These are phyloP conservation scores for Penicillium canescens DNA, from an alignment of 495 filamentous ascomycete species.

Conservation along the genomic window DNA sequence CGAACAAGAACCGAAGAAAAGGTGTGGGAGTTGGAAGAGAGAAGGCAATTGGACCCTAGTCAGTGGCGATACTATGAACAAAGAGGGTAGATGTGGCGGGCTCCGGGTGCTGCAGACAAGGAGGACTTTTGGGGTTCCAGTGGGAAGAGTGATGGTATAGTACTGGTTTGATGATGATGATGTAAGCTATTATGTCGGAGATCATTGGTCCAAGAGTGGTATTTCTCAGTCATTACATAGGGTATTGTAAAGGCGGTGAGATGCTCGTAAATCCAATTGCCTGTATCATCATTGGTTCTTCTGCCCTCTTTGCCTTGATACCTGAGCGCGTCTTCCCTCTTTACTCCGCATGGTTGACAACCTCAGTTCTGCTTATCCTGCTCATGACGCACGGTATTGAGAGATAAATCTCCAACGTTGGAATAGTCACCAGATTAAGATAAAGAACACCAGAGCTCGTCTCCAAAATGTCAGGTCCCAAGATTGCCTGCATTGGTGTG, in stretches of 20 bases:
- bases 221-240: not conserved
- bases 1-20: not conserved
- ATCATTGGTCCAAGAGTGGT: conserved; percentile 11
- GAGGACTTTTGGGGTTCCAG: conserved; percentile 23
- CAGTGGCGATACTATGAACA: not conserved
- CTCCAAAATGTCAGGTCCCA: conserved; percentile 31
- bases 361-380: no score
- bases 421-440: not conserved
- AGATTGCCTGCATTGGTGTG: conserved; percentile 86
- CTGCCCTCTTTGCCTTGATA: conserved; percentile 1
- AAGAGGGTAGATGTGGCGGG: conserved; percentile 23
- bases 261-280: conserved; percentile 21
- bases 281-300: conserved; percentile 17
- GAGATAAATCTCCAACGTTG: not conserved
- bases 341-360: no score
- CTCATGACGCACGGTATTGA: not conserved
- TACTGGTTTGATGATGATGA: conserved; percentile 6
- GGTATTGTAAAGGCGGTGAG: conserved; percentile 27
- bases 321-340: not conserved
- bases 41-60: conserved; percentile 4
- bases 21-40: not conserved
- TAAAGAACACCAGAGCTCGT: not conserved
- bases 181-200: conserved; percentile 9
- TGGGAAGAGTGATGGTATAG: conserved; percentile 17
- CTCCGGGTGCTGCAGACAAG: conserved; percentile 12